Conservation (phyloP, 768 basidiomycete species). For the Trametes sanguinea region DNA sequence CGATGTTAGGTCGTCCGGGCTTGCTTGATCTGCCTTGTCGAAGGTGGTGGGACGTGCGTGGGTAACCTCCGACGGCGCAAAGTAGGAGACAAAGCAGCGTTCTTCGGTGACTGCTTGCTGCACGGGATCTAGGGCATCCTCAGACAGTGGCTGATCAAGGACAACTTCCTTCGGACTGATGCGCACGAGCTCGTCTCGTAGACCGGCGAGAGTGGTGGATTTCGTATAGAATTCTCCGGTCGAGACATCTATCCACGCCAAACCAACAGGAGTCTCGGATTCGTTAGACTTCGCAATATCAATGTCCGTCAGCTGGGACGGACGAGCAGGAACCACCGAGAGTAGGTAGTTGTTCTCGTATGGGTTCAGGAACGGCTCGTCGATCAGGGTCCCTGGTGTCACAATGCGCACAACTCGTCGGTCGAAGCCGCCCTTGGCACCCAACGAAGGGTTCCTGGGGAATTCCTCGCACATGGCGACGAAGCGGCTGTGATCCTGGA, state of each 20-base stretch:
- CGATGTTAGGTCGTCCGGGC: conserved; percentile 29
- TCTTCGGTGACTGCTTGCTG: conserved; percentile 54
- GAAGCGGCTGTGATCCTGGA: conserved; percentile 80
- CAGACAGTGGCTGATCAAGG: conserved; percentile 47
- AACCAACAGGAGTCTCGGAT: conserved; percentile 43
- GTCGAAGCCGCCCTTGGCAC: conserved; percentile 64
- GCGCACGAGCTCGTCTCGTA: conserved; percentile 82
- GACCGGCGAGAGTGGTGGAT: conserved; percentile 46
- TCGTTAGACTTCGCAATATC: neutral
- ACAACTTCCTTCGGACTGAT: conserved; percentile 85
- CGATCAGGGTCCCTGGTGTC: conserved; percentile 92
- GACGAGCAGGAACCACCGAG: conserved; percentile 46
- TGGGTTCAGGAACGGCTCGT: conserved; percentile 84
- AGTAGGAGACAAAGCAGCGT: conserved; percentile 55
- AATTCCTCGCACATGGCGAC: conserved; percentile 97
- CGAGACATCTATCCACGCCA: conserved; percentile 95
- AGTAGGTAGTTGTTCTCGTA: conserved; percentile 91
- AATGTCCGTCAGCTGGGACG: neutral
- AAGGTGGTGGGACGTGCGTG: neutral
- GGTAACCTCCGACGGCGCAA: conserved; percentile 18
- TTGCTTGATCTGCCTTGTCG: neutral
- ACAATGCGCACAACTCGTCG: conserved; percentile 84
- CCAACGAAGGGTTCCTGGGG: conserved; percentile 46
- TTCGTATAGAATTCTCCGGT: conserved; percentile 93
- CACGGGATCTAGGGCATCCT: conserved; percentile 46